Base-by-base conservation (phyloP, 495 filamentous ascomycete species). In the Elasticomyces elasticus region DNA sequence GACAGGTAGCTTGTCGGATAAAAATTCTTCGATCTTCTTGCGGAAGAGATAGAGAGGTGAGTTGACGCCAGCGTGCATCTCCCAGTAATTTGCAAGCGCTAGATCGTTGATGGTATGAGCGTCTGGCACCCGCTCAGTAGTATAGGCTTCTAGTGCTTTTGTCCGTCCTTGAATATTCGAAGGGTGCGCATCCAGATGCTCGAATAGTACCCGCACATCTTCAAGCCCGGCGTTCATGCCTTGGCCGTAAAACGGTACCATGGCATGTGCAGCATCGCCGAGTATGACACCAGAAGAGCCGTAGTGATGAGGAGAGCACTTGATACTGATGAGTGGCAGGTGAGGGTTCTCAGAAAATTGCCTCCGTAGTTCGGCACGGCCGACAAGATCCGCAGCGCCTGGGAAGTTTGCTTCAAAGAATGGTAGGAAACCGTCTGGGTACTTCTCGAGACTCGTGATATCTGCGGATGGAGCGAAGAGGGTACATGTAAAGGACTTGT, bases 211-310 rank as follows among this genome's bases (percentile, higher is more conserved):
- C 1, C 66, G 64, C 6, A 72, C 69, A 47, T 72, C 69, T 61
- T 72, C 69, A 1, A 72, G 59, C 0, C 69, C 69, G 19, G 68
- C 63, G 60, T 72, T 72, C 69, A 72, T 71, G 52, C 69, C 69
- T 49, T 72, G 69, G 9, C 69, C 69, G 55, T 72, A 72, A 61
- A 72, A 72, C 1, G 94, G 92, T 0, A 98, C 88, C 79, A 98
- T 95, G 44, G 92, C 94, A 69, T 98, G 94, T 6, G 92, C 92
- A 22, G 92, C 89, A 63, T 98, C 92, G 46, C 92, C 92, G 38
- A 98, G 61, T 54, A 98, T 86, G 49, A 94, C 87, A 22, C 74
- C 86, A n/a, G 81, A 84, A 26, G 80, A 77, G 33, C 66, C 73
- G 74, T 78, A 87, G 71, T 95, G 87, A 66, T 96, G 83, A 0